Evolutionary conservation across 768 basidiomycete species (phyloP).

Genomic region (Kwoniella dendrophila): DNA sequence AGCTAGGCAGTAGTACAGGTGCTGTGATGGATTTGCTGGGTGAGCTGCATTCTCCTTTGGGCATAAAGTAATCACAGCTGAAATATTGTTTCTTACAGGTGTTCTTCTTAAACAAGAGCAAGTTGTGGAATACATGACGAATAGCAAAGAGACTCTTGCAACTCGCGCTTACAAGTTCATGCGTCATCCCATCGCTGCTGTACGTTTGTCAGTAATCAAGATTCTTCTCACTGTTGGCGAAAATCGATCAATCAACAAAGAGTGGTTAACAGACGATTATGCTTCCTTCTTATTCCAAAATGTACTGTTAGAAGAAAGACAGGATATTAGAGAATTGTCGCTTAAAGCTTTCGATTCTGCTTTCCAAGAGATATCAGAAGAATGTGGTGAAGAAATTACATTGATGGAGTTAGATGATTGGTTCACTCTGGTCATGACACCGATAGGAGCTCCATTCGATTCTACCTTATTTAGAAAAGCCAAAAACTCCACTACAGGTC

Average conservation of each 20-base stretch:
- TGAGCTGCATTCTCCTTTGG: constrained; percentile 56
- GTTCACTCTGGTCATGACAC: constrained; percentile 87
- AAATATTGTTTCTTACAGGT: constrained; percentile 59
- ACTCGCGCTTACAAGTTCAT: constrained; percentile 93
- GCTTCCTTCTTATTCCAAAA: constrained; percentile 90
- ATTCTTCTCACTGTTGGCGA: constrained; percentile 84
- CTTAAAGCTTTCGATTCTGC: constrained; percentile 74
- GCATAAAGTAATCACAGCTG: background rate
- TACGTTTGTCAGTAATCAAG: constrained; percentile 88
- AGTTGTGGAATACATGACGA: constrained; percentile 72
- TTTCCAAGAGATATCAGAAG: constrained; percentile 62
- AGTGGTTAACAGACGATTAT: constrained; percentile 78
- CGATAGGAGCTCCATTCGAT: constrained; percentile 78
- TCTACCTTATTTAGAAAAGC: constrained; percentile 66
- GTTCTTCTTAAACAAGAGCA: constrained; percentile 76
- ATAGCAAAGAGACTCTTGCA: constrained; percentile 50
- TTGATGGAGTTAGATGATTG: constrained; percentile 61
- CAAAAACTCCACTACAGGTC: constrained; percentile 58
- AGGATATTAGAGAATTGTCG: constrained; percentile 76
- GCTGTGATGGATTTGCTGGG: constrained; percentile 97
- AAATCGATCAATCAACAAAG: constrained; percentile 68
- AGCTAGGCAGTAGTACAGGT: constrained; percentile 92
- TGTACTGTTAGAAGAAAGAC: constrained; percentile 83
- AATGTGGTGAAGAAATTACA: constrained; percentile 38
- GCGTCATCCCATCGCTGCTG: constrained; percentile 91